Conservation (phyloP, 2,329 filamentous ascomycete species). For the Parastagonospora nodorum region DNA sequence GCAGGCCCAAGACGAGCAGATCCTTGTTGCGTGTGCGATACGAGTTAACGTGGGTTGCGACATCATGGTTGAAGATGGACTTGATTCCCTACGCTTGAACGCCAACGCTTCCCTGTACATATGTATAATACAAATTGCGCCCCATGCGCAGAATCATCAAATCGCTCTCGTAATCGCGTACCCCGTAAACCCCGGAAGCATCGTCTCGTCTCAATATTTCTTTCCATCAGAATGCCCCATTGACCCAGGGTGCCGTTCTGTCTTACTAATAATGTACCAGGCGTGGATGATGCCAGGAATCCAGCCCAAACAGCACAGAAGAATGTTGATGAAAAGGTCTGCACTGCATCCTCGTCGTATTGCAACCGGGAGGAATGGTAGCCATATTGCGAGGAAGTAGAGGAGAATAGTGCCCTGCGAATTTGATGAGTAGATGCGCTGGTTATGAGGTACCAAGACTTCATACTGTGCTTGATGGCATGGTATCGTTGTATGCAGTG, state of each 20-base stretch:
- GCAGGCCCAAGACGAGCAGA: no score
- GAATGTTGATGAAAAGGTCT: slow-evolving; percentile 51
- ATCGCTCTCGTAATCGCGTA: not conserved
- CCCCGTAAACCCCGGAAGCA: no score
- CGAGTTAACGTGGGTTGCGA: no score
- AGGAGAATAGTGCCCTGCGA: slow-evolving; percentile 29
- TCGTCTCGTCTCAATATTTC: not conserved
- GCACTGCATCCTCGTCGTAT: slow-evolving; percentile 46
- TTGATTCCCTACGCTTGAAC: no score
- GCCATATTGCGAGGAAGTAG: slow-evolving; percentile 39
- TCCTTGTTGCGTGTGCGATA: no score
- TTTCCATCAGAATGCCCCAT: slow-evolving; percentile 12
- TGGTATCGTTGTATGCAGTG: not conserved
- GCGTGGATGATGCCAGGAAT: slow-evolving; percentile 36
- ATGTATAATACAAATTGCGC: no score
- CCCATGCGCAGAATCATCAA: not conserved
- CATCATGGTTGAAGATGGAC: no score
- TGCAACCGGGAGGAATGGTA: slow-evolving; percentile 50
- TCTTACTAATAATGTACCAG: slow-evolving; percentile 29
- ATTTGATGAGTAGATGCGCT: not conserved
- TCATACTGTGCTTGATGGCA: slow-evolving; percentile 19
- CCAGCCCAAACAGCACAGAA: slow-evolving; percentile 44
- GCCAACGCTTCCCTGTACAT: no score
- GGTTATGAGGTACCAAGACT: not conserved
- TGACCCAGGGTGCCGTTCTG: not conserved